Percentiles rank a stretch among this genome's conserved stretches.
Conservation (phyloP, 2,329 filamentous ascomycete species). For the Ceratocystis alfenasii region DNA sequence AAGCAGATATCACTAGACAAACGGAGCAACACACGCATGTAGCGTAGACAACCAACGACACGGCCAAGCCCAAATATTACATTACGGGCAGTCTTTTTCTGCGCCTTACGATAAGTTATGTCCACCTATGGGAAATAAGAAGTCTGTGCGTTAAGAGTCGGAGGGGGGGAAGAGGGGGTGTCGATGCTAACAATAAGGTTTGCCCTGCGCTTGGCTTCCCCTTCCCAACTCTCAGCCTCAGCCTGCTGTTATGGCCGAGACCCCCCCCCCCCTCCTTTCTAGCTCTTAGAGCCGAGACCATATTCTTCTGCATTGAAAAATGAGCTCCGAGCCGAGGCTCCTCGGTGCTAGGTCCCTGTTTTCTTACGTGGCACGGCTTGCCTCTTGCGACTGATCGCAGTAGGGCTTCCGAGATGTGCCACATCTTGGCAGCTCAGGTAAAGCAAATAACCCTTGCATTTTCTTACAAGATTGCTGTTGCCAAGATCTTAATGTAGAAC, state of each 20-base stretch:
- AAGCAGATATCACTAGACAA: too few species aligned
- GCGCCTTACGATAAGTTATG: neutral
- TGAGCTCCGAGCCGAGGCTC: neutral
- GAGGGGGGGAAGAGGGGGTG: too few species aligned
- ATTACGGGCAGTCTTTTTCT: neutral
- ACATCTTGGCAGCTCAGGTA: neutral
- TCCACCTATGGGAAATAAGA: neutral
- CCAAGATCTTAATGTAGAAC: neutral
- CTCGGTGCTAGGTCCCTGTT: neutral
- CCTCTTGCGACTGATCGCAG: neutral
- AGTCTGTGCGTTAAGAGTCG: neutral
- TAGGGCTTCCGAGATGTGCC: neutral
- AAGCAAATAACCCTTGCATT: neutral
- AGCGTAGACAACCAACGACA: too few species aligned
- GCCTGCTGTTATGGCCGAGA: neutral
- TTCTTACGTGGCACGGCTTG: neutral
- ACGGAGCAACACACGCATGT: too few species aligned
- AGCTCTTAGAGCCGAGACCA: neutral
- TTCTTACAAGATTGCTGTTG: neutral
- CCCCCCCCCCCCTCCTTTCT: neutral
- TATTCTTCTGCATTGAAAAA: neutral
- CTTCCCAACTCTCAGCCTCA: neutral
- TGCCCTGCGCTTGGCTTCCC: neutral
- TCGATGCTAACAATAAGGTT: conserved; percentile 4
- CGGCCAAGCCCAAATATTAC: too few species aligned